phyloP scores from a whole-genome alignment of 1,284 basidiomycete genomes.

The Ceratobasidium sp. region DNA sequence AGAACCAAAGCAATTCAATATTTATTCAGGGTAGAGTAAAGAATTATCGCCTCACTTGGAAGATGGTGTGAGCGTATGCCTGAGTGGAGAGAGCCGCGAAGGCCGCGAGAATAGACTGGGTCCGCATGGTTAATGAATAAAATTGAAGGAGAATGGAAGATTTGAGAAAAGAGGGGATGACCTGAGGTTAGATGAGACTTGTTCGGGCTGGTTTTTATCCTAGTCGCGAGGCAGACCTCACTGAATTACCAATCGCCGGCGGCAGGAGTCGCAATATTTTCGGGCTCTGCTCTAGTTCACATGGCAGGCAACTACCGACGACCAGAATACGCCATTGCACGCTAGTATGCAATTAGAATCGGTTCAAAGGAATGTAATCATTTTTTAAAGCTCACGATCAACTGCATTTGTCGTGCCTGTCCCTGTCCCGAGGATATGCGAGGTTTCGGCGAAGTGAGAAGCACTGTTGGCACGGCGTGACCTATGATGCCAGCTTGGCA shows the following conservation, averaged over 20 bases:
- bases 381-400: background rate
- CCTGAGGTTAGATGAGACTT: background rate
- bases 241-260: too few species aligned
- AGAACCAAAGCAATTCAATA: background rate
- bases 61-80: background rate
- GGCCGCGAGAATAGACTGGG: background rate
- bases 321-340: too few species aligned
- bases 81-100: background rate
- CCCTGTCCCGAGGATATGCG: background rate
- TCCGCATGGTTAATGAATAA: background rate
- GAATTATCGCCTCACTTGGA: conserved; percentile 7
- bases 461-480: too few species aligned
- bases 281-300: too few species aligned
- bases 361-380: background rate
- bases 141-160: background rate
- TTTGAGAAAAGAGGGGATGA: background rate
- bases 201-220: background rate
- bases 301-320: too few species aligned
- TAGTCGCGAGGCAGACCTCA: too few species aligned
- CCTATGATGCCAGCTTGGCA: too few species aligned
- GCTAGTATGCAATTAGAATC: background rate
- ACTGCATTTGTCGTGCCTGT: background rate
- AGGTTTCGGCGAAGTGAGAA: background rate
- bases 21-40: background rate
- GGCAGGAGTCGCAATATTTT: too few species aligned